Evolutionary conservation across 2,329 filamentous ascomycete genomes (phyloP).

Genomic region (Scedosporium boydii): DNA sequence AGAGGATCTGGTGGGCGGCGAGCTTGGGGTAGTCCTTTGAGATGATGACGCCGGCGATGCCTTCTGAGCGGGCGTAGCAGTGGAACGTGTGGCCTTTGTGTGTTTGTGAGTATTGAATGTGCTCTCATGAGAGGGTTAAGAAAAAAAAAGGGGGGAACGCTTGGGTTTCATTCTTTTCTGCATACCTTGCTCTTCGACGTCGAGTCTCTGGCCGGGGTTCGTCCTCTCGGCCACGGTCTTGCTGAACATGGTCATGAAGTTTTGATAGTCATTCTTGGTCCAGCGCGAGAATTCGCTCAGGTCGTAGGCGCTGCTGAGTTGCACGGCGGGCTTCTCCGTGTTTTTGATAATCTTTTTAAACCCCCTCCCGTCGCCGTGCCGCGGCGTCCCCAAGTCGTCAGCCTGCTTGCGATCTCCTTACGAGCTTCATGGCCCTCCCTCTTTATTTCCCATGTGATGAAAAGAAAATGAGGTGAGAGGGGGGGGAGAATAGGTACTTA

Average conservation of each 20-base stretch:
- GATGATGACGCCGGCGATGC: conserved; percentile 68
- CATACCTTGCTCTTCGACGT: conserved; percentile 71
- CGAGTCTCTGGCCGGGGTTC: conserved; percentile 69
- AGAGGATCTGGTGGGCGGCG: conserved; percentile 78
- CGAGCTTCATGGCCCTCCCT: neutral
- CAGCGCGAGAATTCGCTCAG: conserved; percentile 73
- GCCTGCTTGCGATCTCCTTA: too few relatives aligned
- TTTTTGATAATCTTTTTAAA: conserved; percentile 61
- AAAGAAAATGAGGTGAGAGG: conserved; percentile 16
- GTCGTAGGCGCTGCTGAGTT: conserved; percentile 69
- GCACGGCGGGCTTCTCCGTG: conserved; percentile 63
- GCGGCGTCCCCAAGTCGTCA: too few relatives aligned
- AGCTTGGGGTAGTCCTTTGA: conserved; percentile 67
- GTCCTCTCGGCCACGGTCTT: conserved; percentile 85
- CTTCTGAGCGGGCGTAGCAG: conserved; percentile 65
- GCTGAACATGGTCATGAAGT: conserved; percentile 76
- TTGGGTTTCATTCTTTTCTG: neutral
- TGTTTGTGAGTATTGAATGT: neutral
- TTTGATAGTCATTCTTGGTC: conserved; percentile 58
- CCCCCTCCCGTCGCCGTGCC: neutral
- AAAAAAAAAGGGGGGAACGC: neutral
- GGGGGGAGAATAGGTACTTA: conserved; percentile 34
- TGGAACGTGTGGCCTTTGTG: conserved; percentile 56
- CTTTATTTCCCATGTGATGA: neutral
- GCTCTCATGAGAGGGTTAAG: neutral